Percentiles rank a stretch among this genome's conserved stretches.
These are phyloP conservation scores for Smittium culicis DNA, from an alignment of 371 early-diverging fungal species.

Conservation along the genomic window DNA sequence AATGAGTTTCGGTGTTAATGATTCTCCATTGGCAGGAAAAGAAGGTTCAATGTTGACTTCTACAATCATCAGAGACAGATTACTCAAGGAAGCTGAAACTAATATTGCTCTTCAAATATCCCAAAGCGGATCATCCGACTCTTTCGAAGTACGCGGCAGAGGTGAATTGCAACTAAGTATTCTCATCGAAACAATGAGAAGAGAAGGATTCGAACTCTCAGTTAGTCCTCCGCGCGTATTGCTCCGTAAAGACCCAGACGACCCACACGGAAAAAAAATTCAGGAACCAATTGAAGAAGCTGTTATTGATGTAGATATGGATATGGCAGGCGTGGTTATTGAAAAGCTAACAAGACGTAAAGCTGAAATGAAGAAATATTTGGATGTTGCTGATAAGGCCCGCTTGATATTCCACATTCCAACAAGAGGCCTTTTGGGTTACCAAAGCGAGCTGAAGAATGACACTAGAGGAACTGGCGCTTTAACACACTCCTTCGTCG, in stretches of 20 bases:
- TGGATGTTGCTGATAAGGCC: slow-evolving; percentile 50
- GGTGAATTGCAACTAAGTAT: slow-evolving; percentile 72
- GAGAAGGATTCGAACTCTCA: slow-evolving; percentile 68
- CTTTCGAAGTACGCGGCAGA: slow-evolving; percentile 66
- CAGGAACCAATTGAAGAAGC: slow-evolving; percentile 69
- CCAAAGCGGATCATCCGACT: slow-evolving; percentile 38
- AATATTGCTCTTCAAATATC: slow-evolving; percentile 58
- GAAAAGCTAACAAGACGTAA: slow-evolving; percentile 63
- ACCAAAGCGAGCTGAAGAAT: slow-evolving; percentile 65
- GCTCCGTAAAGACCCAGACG: slow-evolving; percentile 35
- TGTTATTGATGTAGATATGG: slow-evolving; percentile 52
- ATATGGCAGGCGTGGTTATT: slow-evolving; percentile 50
- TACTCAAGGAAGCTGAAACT: slow-evolving; percentile 56
- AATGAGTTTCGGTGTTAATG: slow-evolving; percentile 64
- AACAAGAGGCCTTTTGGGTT: slow-evolving; percentile 61
- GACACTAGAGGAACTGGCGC: slow-evolving; percentile 50
- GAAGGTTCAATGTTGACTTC: slow-evolving; percentile 60
- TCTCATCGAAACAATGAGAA: slow-evolving; percentile 70
- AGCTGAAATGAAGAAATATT: slow-evolving; percentile 53
- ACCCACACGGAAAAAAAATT: slow-evolving; percentile 25
- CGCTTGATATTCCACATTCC: slow-evolving; percentile 56
- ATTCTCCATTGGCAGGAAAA: slow-evolving; percentile 60
- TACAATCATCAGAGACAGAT: slow-evolving; percentile 52
- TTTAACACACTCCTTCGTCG: slow-evolving; percentile 52
- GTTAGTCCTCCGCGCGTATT: slow-evolving; percentile 64